Percentiles rank a stretch among this genome's conserved stretches.
Conservation (phyloP, 2,329 filamentous ascomycete species). For the Dactylonectria estremocensis region DNA sequence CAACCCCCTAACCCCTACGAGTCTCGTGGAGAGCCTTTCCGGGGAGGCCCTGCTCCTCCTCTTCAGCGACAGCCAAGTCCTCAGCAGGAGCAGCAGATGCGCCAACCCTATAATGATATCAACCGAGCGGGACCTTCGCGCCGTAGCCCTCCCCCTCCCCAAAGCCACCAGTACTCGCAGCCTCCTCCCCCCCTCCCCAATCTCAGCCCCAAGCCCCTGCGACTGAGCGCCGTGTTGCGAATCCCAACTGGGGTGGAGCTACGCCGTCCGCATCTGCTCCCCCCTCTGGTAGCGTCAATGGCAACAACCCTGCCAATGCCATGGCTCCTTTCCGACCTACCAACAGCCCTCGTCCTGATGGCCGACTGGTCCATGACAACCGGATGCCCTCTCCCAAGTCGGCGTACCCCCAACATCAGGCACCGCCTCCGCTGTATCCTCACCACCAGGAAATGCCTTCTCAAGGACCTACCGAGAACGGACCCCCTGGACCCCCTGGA, state of each 20-base stretch:
- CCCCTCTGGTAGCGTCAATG: slow-evolving; percentile 56
- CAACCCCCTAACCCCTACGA: slow-evolving; percentile 89
- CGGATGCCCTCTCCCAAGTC: slow-evolving; percentile 93
- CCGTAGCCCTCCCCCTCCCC: slow-evolving; percentile 69
- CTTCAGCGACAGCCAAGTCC: slow-evolving; percentile 83
- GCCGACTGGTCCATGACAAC: slow-evolving; percentile 86
- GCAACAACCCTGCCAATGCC: slow-evolving; percentile 59
- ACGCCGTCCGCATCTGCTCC: slow-evolving; percentile 60
- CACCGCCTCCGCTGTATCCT: slow-evolving; percentile 69
- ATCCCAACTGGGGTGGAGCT: slow-evolving; percentile 73
- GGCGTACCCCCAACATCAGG: slow-evolving; percentile 84
- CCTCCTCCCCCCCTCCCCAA: slow-evolving; percentile 67
- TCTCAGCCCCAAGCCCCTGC: slow-evolving; percentile 65
- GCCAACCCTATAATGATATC: slow-evolving; percentile 71
- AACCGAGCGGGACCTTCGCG: slow-evolving; percentile 55
- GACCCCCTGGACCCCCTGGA: slow-evolving; percentile 52
- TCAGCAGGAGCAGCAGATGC: slow-evolving; percentile 75
- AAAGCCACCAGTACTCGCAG: slow-evolving; percentile 63
- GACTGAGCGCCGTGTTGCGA: slow-evolving; percentile 68
- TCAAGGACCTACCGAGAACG: slow-evolving; percentile 74
- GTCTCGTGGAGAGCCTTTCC: slow-evolving; percentile 76
- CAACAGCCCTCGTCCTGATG: slow-evolving; percentile 86
- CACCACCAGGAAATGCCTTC: slow-evolving; percentile 76
- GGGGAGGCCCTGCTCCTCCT: slow-evolving; percentile 77
- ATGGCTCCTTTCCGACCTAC: slow-evolving; percentile 81